These are phyloP conservation scores for Vaccinium darrowii DNA, from an alignment of 148 eudicot species.

Conservation along the genomic window DNA sequence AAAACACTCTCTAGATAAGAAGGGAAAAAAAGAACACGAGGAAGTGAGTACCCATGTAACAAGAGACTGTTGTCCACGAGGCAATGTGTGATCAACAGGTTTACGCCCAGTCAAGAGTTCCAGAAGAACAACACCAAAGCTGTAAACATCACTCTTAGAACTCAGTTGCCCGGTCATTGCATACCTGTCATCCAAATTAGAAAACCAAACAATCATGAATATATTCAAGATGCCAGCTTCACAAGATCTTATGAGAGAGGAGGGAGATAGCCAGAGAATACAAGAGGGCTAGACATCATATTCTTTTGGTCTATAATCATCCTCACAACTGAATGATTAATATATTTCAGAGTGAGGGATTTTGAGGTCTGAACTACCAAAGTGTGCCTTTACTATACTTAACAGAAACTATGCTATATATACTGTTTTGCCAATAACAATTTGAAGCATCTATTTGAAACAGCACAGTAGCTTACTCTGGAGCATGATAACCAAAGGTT, in stretches of 20 bases:
- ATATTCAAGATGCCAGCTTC: not conserved
- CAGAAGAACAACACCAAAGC: conserved; percentile 79
- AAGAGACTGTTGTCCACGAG: conserved; percentile 82
- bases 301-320: not conserved
- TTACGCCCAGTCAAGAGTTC: conserved; percentile 85
- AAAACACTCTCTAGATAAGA: not conserved
- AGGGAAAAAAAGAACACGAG: not conserved
- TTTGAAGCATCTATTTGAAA: not conserved
- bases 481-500: conserved; percentile 79
- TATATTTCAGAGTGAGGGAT: not conserved
- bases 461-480: conserved; percentile 20
- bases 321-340: not conserved
- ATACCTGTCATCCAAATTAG: conserved; percentile 40
- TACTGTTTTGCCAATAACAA: not conserved
- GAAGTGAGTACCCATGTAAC: conserved; percentile 69
- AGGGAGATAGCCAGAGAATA: not conserved
- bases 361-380: not conserved
- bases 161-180: conserved; percentile 87
- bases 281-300: not conserved
- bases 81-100: conserved; percentile 78
- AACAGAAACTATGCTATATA: not conserved
- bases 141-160: conserved; percentile 81
- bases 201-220: not conserved
- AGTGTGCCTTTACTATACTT: not conserved
- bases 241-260: not conserved